These are phyloP conservation scores for Raffaelea ambrosiae DNA, from an alignment of 2,329 filamentous ascomycete genomes.

Conservation along the genomic window DNA sequence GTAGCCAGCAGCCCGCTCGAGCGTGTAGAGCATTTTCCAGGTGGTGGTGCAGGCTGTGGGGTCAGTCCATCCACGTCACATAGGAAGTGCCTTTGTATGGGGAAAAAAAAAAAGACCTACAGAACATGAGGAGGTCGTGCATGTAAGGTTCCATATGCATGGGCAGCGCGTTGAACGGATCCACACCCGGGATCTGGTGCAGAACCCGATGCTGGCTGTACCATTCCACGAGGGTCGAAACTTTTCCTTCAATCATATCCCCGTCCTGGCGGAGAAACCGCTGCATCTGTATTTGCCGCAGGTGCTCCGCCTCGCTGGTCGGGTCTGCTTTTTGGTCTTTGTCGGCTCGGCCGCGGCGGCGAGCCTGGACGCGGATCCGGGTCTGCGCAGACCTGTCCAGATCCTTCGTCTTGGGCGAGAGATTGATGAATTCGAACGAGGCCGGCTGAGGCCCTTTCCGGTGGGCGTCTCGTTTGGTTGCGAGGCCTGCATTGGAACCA, in stretches of 20 bases:
- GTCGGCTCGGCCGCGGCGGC: background rate
- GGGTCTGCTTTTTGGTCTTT: background rate
- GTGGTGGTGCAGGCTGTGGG: constrained; percentile 1
- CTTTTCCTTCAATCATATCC: background rate
- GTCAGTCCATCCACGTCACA: too few species aligned
- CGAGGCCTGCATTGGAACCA: too few species aligned
- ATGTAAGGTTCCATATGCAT: constrained; percentile 5
- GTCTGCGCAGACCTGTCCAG: background rate
- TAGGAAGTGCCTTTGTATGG: too few species aligned
- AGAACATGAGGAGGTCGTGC: constrained; percentile 5
- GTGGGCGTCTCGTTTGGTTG: too few species aligned
- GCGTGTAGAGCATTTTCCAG: constrained; percentile 5
- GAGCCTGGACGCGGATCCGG: constrained; percentile 3
- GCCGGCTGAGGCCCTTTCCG: too few species aligned
- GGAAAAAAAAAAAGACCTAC: background rate
- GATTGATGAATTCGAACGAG: constrained; percentile 5
- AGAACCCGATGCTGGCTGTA: constrained; percentile 8
- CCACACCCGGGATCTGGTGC: constrained; percentile 5
- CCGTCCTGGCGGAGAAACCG: background rate
- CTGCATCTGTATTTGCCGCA: too few species aligned
- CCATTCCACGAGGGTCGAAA: background rate
- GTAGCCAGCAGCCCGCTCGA: constrained; percentile 3
- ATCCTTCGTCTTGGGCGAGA: background rate
- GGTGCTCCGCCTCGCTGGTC: too few species aligned
- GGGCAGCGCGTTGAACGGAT: constrained; percentile 2